Evolutionary conservation across 2,329 filamentous ascomycete species (phyloP).

Genomic region (Calonectria multiphialidica): DNA sequence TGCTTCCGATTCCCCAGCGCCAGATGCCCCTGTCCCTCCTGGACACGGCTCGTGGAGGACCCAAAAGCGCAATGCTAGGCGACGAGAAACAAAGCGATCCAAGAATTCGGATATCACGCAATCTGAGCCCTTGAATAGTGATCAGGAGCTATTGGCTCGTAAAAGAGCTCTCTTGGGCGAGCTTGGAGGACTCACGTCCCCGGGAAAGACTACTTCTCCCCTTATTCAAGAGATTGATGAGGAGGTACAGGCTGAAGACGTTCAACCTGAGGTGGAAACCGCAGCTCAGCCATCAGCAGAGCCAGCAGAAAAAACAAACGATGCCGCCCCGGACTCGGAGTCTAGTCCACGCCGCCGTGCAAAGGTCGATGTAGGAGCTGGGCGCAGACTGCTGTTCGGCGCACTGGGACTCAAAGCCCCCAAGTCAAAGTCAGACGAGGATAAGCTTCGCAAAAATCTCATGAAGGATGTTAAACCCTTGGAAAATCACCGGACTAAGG

Average conservation of each 20-base stretch:
- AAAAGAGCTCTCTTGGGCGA: conserved; percentile 55
- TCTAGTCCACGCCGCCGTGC: conserved; percentile 29
- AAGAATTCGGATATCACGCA: conserved; percentile 27
- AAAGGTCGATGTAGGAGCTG: conserved; percentile 65
- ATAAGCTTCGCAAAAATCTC: conserved; percentile 69
- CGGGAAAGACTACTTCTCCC: background rate
- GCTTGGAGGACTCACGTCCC: background rate
- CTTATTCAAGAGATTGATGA: conserved; percentile 7
- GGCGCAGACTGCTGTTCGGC: conserved; percentile 77
- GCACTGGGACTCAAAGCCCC: conserved; percentile 78
- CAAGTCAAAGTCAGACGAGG: conserved; percentile 76
- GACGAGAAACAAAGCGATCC: conserved; percentile 52
- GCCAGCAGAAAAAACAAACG: background rate
- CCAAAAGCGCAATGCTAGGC: conserved; percentile 64
- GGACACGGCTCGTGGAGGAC: conserved; percentile 57
- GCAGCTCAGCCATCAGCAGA: background rate
- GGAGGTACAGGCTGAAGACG: conserved; percentile 19
- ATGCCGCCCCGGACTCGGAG: conserved; percentile 20
- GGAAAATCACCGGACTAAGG: conserved; percentile 49
- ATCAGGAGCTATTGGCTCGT: conserved; percentile 50
- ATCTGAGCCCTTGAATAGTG: conserved; percentile 36
- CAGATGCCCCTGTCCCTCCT: conserved; percentile 43
- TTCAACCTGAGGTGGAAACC: background rate
- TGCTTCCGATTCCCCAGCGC: conserved; percentile 4
- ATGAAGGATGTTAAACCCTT: conserved; percentile 64